Conservation (phyloP, 129 eudicot genomes). For the Escallonia rubra region DNA sequence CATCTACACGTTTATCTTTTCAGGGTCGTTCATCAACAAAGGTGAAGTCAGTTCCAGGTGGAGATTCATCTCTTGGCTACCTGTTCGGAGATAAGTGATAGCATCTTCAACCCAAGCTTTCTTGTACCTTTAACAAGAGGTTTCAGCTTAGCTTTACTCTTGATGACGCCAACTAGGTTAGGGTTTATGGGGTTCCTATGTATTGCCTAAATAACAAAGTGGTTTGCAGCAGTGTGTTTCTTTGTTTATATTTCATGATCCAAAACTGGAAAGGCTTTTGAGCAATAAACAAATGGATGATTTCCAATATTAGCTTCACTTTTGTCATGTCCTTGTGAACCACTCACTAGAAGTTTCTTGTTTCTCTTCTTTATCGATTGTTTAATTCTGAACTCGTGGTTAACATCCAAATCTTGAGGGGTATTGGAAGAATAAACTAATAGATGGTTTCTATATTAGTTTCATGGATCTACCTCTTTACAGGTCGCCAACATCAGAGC, state of each 20-base stretch:
- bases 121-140: neutral
- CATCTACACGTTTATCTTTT: neutral
- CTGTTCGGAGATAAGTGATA: slow-evolving; percentile 63
- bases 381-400: too few species aligned
- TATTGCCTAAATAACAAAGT: neutral
- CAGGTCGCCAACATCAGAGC: too few species aligned
- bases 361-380: too few species aligned
- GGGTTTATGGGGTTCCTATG: slow-evolving; percentile 8
- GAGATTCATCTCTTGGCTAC: slow-evolving; percentile 64
- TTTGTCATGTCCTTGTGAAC: neutral
- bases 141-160: neutral
- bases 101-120: neutral
- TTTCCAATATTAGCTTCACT: slow-evolving; percentile 1
- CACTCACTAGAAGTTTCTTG: too few species aligned
- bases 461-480: too few species aligned
- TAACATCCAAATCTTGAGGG: too few species aligned
- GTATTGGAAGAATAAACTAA: too few species aligned
- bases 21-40: slow-evolving; percentile 66
- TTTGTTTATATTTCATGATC: neutral
- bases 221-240: neutral
- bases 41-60: slow-evolving; percentile 64
- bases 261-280: neutral
- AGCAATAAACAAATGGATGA: neutral
- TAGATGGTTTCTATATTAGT: too few species aligned
- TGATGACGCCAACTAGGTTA: neutral